Percentiles rank a stretch among this genome's conserved stretches.
These are phyloP conservation scores for Trypanosomatidae sp. DNA, from an alignment of 208 protist species.

Conservation along the genomic window DNA sequence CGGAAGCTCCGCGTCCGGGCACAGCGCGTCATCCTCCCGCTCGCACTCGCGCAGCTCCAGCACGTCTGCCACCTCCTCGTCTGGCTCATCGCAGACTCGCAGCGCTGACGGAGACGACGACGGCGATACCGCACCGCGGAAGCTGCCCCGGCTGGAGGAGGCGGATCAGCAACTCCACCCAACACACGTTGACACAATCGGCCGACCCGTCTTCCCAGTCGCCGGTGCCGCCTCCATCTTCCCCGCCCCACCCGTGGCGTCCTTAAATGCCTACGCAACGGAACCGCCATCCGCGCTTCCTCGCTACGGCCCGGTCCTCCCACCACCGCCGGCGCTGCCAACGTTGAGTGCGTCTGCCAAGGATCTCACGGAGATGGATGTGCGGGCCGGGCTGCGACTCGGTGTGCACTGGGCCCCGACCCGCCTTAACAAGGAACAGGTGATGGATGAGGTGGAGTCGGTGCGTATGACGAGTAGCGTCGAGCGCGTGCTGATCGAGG, in stretches of 20 bases:
- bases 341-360: constrained; percentile 28
- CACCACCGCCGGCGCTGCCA: constrained; percentile 14
- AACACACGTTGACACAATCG: neutral
- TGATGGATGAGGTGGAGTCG: constrained; percentile 38
- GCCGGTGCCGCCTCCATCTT: neutral
- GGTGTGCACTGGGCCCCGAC: constrained; percentile 16
- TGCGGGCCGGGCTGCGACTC: constrained; percentile 26
- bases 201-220: neutral
- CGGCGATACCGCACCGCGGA: neutral
- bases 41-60: neutral
- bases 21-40: neutral
- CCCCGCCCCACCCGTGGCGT: neutral
- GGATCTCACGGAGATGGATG: constrained; percentile 28
- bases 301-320: constrained; percentile 19
- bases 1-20: fast-evolving
- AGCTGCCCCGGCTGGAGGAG: constrained; percentile 19
- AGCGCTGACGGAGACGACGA: neutral
- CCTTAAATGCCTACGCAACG: no score
- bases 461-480: constrained; percentile 33
- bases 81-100: no score
- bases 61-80: neutral
- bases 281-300: neutral
- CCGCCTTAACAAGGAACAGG: constrained; percentile 25
- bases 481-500: constrained; percentile 28
- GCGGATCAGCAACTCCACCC: neutral